Evolutionary conservation across 225 moss, liverwort and hornwort species (phyloP), one percentile per base, ranked within the genome.

Genomic region (Asterella californica): DNA sequence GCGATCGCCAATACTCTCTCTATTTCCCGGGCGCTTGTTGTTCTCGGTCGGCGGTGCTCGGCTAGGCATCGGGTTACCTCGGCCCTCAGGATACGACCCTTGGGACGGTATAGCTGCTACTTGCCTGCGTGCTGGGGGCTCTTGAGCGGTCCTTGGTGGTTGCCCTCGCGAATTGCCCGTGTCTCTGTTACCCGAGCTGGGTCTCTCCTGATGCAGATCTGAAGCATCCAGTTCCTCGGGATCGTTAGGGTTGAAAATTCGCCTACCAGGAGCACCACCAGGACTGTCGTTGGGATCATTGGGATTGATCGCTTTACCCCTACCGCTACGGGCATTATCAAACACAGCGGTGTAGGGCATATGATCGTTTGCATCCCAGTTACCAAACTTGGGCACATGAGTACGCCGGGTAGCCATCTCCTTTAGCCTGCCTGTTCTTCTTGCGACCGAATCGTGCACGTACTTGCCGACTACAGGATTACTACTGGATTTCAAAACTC

Each of bases 311-410:
- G 85, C 70, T 57, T 61, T 85, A 1, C 84, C 84, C 50, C 84
- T 80, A 21, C 86, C 89, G 24, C 61, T 74, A 48, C 89, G 84
- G 3, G 89, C 89, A 37, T 84, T 29, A 50, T 89, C 84, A 48
- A 89, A 89, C 36, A 89, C 89, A 9, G 57, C 84, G 21, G 89
- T 89, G 69, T 78, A 89, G 6, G 89, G 89, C 89, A 89, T 81
- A 55, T 84, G 86, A 66, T 89, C 89, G 70, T 88, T 88, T 9
- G 84, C 82, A 76, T 88, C 88, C 89, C 89, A 89, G 81, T 86
- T 82, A 9, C 89, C 89, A 50, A 89, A 89, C 86, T 86, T 84
- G 34, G 89, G 89, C 45, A 89, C 89, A 74, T 86, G 89, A 37
- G 82, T 79, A 79, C 83, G 79, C 65, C 85, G 88, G n/a, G n/a